These are phyloP conservation scores for Trichosporon coremiiforme DNA, from an alignment of 1,284 basidiomycete genomes.

Conservation along the genomic window DNA sequence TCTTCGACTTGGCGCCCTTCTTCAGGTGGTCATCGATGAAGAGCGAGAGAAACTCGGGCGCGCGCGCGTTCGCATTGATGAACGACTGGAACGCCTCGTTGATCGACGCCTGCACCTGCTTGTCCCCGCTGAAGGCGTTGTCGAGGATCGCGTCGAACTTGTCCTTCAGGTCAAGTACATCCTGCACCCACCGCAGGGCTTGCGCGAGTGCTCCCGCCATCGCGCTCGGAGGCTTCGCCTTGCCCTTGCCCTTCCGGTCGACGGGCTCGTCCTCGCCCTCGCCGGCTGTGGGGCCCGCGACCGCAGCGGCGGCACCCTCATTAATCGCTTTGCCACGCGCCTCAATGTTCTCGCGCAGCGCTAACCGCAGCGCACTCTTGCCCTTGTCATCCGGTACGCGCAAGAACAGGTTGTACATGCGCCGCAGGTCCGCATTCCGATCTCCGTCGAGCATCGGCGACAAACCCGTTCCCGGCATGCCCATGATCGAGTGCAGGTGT, in stretches of 20 bases:
- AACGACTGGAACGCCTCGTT: slow-evolving; percentile 94
- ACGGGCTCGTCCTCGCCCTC: slow-evolving; percentile 50
- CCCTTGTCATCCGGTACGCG: slow-evolving; percentile 68
- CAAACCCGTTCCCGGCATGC: slow-evolving; percentile 82
- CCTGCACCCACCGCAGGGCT: slow-evolving; percentile 93
- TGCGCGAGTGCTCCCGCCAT: slow-evolving; percentile 49
- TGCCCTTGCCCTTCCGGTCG: slow-evolving; percentile 63
- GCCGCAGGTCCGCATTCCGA: slow-evolving; percentile 73
- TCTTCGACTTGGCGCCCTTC: slow-evolving; percentile 97
- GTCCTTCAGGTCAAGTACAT: slow-evolving; percentile 87
- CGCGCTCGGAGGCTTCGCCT: slow-evolving; percentile 58
- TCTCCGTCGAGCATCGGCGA: slow-evolving; percentile 84
- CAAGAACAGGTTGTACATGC: slow-evolving; percentile 77
- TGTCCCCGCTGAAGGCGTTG: slow-evolving; percentile 71
- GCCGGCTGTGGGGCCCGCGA: slow-evolving; percentile 30
- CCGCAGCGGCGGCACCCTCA: slow-evolving; percentile 50
- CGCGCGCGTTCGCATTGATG: slow-evolving; percentile 83
- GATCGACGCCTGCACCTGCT: slow-evolving; percentile 77
- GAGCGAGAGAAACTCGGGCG: slow-evolving; percentile 92
- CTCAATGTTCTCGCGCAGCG: slow-evolving; percentile 74
- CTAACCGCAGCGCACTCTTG: slow-evolving; percentile 66
- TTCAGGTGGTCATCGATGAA: slow-evolving; percentile 97
- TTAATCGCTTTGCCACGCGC: slow-evolving; percentile 82
- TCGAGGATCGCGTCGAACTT: slow-evolving; percentile 79
- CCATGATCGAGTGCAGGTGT: slow-evolving; percentile 74